A percentile compares a stretch with the other conserved stretches of the same genome.
These are phyloP conservation scores for Austropuccinia psidii DNA, from an alignment of 1,284 basidiomycete genomes.

Conservation along the genomic window DNA sequence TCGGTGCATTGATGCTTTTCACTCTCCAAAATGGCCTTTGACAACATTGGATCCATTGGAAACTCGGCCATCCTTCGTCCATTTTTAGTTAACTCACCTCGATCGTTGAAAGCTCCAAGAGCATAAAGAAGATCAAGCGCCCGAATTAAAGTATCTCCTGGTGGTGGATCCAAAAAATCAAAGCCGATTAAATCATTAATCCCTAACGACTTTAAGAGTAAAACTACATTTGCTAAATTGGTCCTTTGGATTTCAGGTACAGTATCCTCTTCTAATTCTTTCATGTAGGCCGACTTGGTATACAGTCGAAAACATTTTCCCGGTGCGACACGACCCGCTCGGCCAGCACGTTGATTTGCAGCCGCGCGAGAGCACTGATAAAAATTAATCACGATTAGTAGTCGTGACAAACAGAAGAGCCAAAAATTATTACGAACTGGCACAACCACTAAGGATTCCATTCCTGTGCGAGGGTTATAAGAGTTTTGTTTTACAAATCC, in stretches of 20 bases:
- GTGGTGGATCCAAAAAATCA: constrained; percentile 61
- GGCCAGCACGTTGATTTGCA: constrained; percentile 90
- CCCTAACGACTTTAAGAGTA: constrained; percentile 58
- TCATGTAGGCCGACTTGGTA: constrained; percentile 60
- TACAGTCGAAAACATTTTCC: constrained; percentile 89
- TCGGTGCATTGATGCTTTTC: constrained; percentile 93
- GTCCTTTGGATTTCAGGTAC: constrained; percentile 57
- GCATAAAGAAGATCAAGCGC: constrained; percentile 84
- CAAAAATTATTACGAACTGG: constrained; percentile 57
- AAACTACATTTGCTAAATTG: constrained; percentile 54
- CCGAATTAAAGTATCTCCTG: constrained; percentile 94
- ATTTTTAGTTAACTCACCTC: constrained; percentile 90
- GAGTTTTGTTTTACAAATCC: constrained; percentile 97
- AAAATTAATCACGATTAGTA: background rate
- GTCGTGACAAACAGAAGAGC: background rate
- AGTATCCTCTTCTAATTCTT: constrained; percentile 58
- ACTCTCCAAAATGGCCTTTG: constrained; percentile 89
- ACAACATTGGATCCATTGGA: constrained; percentile 95
- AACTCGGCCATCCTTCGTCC: constrained; percentile 98
- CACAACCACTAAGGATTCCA: constrained; percentile 88
- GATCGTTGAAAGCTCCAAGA: constrained; percentile 88
- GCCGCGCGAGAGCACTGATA: constrained; percentile 84
- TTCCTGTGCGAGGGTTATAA: constrained; percentile 90
- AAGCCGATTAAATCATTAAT: constrained; percentile 60
- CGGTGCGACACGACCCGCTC: constrained; percentile 92